Evolutionary conservation across 108 stramenopile genomes (phyloP), one percentile per base, ranked within the genome.

Genomic region (Pseudonitzschia delicatissima): DNA sequence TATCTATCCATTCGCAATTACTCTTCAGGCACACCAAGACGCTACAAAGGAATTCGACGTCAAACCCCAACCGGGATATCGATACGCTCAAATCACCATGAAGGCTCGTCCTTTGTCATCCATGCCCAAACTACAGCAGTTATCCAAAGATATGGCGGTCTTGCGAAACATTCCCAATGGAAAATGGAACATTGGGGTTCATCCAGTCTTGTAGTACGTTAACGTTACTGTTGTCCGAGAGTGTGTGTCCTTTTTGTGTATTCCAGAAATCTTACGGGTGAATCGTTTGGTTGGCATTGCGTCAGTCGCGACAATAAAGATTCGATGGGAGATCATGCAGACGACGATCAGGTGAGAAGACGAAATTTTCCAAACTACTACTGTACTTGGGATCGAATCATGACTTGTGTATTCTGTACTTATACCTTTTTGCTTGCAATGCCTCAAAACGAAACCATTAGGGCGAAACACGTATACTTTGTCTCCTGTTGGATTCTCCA

Each of bases 241-340:
- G n/a, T n/a, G n/a, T n/a, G n/a, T n/a, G n/a, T n/a, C n/a, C n/a
- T n/a, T n/a, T n/a, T n/a, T n/a, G n/a, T n/a, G n/a, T n/a, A n/a
- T n/a, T n/a, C n/a, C n/a, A n/a, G 37, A 11, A 39, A 39, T 39
- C 8, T 39, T 39, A 6, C 37, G 8, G 37, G 11, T 39, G 37
- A 8, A 11, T 39, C 11, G 37, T 11, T 8, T 39, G 37, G 18
- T 45, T 45, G 9, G 13, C 45, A n/a, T n/a, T 53, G 12, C 8
- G 12, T 53, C 15, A 39, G 48, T 53, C 45, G 49, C 11, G 81
- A 79, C 52, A 70, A 74, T 3, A 67, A 62, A 28, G 86, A 87
- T 51, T 53, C 59, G 12, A 87, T 87, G 25, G 83, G 83, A 2
- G 75, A 63, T 51, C 86, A 87, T 45, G 78, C 86, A 21, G 85